Evolutionary conservation across 2,329 filamentous ascomycete genomes (phyloP).

Genomic region (Sarocladium brachiariae): DNA sequence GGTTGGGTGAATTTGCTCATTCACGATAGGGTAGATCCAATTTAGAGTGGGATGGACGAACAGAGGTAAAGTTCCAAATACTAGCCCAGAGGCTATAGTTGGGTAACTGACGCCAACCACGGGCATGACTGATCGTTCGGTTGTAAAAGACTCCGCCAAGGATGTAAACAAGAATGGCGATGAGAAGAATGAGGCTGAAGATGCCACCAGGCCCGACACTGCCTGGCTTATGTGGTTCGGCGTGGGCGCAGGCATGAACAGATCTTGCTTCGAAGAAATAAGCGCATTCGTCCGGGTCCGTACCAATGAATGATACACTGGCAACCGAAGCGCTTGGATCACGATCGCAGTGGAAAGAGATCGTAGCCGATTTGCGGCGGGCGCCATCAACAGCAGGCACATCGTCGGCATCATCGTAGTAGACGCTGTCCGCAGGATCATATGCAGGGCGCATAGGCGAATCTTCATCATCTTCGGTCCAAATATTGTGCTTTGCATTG

Average conservation of each 20-base stretch:
- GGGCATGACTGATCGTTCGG: conserved; percentile 84
- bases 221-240: conserved; percentile 65
- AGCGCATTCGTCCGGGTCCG: conserved; percentile 79
- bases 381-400: conserved; percentile 20
- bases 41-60: conserved; percentile 29
- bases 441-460: conserved; percentile 15
- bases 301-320: conserved; percentile 74
- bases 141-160: conserved; percentile 94
- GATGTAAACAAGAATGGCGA: conserved; percentile 79
- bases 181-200: conserved; percentile 77
- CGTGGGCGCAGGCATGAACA: conserved; percentile 66
- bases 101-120: conserved; percentile 90
- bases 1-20: conserved; percentile 10
- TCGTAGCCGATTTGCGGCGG: conserved; percentile 70
- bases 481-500: conserved; percentile 15
- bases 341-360: conserved; percentile 88
- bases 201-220: conserved; percentile 65
- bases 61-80: conserved; percentile 76
- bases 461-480: conserved; percentile 23
- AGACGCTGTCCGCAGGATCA: conserved; percentile 21
- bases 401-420: conserved; percentile 28
- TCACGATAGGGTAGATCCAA: conserved; percentile 22
- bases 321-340: conserved; percentile 65
- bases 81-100: conserved; percentile 92
- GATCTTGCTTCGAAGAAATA: conserved; percentile 95